Evolutionary conservation across 208 protist genomes (phyloP), one percentile per base, ranked within the genome.

Genomic region (Acanthamoeba pearcei): DNA sequence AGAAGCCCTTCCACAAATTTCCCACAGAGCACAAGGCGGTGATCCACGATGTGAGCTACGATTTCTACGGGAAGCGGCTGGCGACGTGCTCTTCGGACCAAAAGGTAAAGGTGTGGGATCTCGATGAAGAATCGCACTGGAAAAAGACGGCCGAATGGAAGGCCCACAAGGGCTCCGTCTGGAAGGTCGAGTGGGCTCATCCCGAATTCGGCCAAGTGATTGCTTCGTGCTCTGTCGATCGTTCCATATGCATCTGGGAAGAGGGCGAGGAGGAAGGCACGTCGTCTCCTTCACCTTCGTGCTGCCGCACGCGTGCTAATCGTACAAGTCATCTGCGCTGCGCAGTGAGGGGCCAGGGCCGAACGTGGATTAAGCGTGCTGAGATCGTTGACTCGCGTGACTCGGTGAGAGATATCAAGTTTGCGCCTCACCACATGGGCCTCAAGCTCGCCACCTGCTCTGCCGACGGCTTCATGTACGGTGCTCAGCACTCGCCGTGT

Each of bases 191-290:
- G 38, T 99, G 98, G 98, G 97, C 97, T n/a, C 97, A 98, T 92
- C 98, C 98, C 24, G 97, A 98, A 92, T 99, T 98, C 93, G 98
- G 98, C 35, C 96, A 97, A 89, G 94, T 98, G 24, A 76, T 99
- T 9, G 98, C 98, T 2, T 97, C 98, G 17, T 98, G 98, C 95
- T 97, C 95, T 17, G 96, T 97, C 68, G 98, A 99, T 94, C 86
- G 96, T 51, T 98, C 90, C 51, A 97, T 98, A 24, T 95, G 76
- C 95, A 98, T 98, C 15, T 98, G 97, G 97, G 97, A 98, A 86
- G 98, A 98, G 92, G 80, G 74, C 19, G 74, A 90, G n/a, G 89
- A 82, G 19, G 68, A 93, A 64, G 89, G 89, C 42, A 46, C 70
- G 15, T 57, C 0, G 27, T 29, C 57, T 64, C 57, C 5, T 60